Base-by-base conservation (phyloP, 2,329 filamentous ascomycete genomes). In the Fusarium neocosmosporiellum region DNA sequence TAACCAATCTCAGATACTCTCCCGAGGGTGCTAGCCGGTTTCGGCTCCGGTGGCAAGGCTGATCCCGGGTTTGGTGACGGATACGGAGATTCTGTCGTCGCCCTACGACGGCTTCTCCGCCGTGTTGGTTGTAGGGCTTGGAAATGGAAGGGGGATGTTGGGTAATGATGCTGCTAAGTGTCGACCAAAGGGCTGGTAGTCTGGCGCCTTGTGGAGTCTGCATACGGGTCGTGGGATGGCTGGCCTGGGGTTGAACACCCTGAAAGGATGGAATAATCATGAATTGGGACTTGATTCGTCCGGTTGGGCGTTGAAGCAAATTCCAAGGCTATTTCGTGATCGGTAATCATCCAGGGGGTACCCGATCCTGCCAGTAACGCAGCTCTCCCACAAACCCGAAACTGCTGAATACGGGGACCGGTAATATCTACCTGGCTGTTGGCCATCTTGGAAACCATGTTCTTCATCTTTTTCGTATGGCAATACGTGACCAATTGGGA, bases 21-120 rank as follows among this genome's bases (percentile, higher is more conserved):
- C 10, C 67, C 66, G 70, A 57, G 27, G 18, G 3, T 7, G 7
- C 55, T 58, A 58, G 24, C 55, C 55, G 4, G 18, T 59, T 22
- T 39, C 18, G 29, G 55, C 2, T 14, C 10, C 22, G 13, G 33
- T 9, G 22, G 37, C n/a, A 29, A 31, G 55, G 22, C 55, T 41
- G 7, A 37, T 59, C 36, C 55, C n/a, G 37, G 55, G 46, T 5
- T 59, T 37, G 3, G 65, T 71, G 4, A 73, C 59, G 1, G 69
- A 73, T 13, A 31, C 11, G 48, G 48, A 14, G 2, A 53, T 31
- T 31, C 29, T 31, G 18, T 53, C 48, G 18, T 53, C 10, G 48
- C 7, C 48, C 27, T 50, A 18, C 11, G 46, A 20, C 46, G 46
- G 2, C 46, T 50, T 31, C 46, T 50, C 46, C 48, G 48, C 27